Evolutionary conservation across 2,329 filamentous ascomycete species (phyloP).

Genomic region (Cladorrhinum sp.): DNA sequence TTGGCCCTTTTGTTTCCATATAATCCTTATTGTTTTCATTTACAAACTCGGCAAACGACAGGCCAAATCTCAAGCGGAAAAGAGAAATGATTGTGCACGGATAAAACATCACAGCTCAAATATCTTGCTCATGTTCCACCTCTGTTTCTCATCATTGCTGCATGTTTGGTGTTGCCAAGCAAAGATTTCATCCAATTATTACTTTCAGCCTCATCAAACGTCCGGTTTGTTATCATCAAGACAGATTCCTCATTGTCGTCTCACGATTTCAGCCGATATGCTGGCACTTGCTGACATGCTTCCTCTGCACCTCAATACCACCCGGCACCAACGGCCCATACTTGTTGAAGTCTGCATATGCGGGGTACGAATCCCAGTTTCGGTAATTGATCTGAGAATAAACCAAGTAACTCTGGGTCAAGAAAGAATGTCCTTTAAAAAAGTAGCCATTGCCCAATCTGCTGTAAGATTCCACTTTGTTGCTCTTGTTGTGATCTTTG

Average conservation of each 20-base stretch:
- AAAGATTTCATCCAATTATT: neutral
- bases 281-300: neutral
- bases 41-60: too few relatives aligned
- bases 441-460: too few relatives aligned
- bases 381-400: constrained; percentile 5
- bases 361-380: constrained; percentile 8
- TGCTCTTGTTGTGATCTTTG: too few relatives aligned
- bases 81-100: too few relatives aligned
- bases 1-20: neutral
- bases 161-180: neutral
- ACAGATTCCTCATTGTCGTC: too few relatives aligned
- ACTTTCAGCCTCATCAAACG: neutral
- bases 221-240: neutral
- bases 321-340: neutral
- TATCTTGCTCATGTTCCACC: too few relatives aligned
- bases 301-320: neutral
- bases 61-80: too few relatives aligned
- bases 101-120: too few relatives aligned
- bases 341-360: neutral
- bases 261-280: too few relatives aligned
- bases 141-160: too few relatives aligned
- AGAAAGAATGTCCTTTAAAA: neutral
- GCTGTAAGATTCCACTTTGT: too few relatives aligned
- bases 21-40: too few relatives aligned
- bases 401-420: neutral